These are phyloP conservation scores for Melastoma candidum DNA, from an alignment of 441 rosid species.

Conservation along the genomic window DNA sequence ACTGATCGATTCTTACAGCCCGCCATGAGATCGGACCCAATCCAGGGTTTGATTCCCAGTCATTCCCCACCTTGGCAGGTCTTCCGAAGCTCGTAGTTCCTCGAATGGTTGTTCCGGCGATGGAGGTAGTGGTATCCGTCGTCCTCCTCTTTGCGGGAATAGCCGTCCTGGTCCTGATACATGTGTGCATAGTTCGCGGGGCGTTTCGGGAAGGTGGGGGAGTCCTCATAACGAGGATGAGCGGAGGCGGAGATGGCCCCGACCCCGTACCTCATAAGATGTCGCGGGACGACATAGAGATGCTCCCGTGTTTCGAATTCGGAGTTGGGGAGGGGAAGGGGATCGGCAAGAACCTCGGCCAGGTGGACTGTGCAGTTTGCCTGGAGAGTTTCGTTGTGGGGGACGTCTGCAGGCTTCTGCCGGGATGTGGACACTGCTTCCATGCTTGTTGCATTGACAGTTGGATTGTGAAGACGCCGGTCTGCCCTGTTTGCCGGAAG, in stretches of 20 bases:
- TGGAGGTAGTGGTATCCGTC: constrained; percentile 9
- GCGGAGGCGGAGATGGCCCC: too few species aligned
- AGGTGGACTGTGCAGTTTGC: constrained; percentile 34
- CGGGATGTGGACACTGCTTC: constrained; percentile 30
- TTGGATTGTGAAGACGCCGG: constrained; percentile 32
- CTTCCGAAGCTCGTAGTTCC: too few species aligned
- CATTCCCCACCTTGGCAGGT: too few species aligned
- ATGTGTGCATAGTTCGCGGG: constrained; percentile 5
- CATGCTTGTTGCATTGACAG: constrained; percentile 34
- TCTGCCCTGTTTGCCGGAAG: constrained; percentile 36
- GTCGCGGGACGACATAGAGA: constrained; percentile 9
- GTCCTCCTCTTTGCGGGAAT: constrained; percentile 11
- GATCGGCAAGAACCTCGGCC: neutral
- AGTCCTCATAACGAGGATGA: neutral
- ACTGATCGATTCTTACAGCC: too few species aligned
- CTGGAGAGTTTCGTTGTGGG: constrained; percentile 26
- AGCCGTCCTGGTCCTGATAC: constrained; percentile 11
- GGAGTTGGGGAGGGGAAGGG: constrained; percentile 10
- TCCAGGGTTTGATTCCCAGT: too few species aligned
- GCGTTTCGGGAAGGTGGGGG: neutral
- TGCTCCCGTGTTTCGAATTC: constrained; percentile 11
- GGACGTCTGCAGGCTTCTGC: constrained; percentile 32
- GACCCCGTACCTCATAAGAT: neutral
- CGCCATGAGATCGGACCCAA: too few species aligned
- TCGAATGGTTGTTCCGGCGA: neutral